Evolutionary conservation across 2,329 filamentous ascomycete species (phyloP), one percentile per base, ranked within the genome.

Genomic region (Ophiostoma sp.): DNA sequence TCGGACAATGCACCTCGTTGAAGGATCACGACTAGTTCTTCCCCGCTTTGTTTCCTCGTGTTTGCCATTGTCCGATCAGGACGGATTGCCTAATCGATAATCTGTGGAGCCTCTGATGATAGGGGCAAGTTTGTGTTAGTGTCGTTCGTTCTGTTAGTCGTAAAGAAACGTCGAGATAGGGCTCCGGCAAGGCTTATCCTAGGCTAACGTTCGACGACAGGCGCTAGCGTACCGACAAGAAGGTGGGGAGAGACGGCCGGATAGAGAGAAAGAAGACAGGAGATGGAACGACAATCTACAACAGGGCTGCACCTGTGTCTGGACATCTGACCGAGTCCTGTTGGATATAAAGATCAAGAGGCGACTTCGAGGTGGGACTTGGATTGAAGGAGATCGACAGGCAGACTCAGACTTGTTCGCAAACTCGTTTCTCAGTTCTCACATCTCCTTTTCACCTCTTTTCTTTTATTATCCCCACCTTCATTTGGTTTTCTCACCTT

Each of bases 301-400:
- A 25, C 33, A 39, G 59, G 59, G 33, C 59, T 15, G 33, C n/a
- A 1, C 19, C 6, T n/a, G 15, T 3, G 8, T 19, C 19, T 39
- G 59, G 8, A 2, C 50, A 15, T 28, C 50, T 25, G 33, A 42
- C 59, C n/a, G n/a, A 25, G n/a, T 42, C 33, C 25, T 36, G 4
- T 15, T 64, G 3, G 33, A 64, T 64, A 64, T 64, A 64, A 64
- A 64, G 59, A 64, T 64, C 59, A 64, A 25, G 59, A 33, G 33
- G n/a, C 59, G 59, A 42, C 59, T 25, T 42, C 3, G 59, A 25
- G 31, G 59, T 17, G 33, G 17, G 59, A 42, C 31, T 36, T 63
- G 33, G 19, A 17, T 31, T 59, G 12, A 28, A 55, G 3, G 55
- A 59, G 55, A 64, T 64, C 59, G 33, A 17, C 59, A 25, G 59